phyloP scores from a whole-genome alignment of 1,139 yeast genomes.

The Ogataea hybrid region DNA sequence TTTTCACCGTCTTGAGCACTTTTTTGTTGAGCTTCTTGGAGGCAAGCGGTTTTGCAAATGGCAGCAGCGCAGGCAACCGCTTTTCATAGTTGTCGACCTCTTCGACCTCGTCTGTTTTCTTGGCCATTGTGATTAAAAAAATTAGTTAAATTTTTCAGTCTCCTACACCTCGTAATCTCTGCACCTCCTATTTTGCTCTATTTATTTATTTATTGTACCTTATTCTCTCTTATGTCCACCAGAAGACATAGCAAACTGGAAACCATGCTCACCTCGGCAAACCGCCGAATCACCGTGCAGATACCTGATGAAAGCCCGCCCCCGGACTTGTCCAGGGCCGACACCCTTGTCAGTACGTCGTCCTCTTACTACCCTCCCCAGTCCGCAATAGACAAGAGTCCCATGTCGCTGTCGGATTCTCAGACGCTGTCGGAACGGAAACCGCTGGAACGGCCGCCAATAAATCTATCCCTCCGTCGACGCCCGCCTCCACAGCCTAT shows the following conservation, averaged over 20 bases:
- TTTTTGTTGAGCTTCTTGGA: constrained; percentile 95
- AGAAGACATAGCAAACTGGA: background rate
- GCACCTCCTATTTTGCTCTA: background rate
- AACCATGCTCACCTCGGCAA: constrained; percentile 8
- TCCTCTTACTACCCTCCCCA: constrained; percentile 13
- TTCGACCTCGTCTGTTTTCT: constrained; percentile 42
- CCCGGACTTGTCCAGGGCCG: constrained; percentile 2
- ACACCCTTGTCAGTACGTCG: constrained; percentile 9
- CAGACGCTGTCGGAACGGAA: background rate
- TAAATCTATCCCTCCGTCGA: constrained; percentile 15
- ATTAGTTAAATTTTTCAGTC: constrained; percentile 6
- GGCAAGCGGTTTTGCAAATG: constrained; percentile 95
- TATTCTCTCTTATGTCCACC: background rate
- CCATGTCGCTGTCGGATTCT: background rate
- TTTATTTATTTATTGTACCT: constrained; percentile 1
- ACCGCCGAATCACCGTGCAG: constrained; percentile 15
- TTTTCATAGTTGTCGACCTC: constrained; percentile 84
- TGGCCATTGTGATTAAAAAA: constrained; percentile 43
- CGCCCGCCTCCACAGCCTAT: constrained; percentile 18
- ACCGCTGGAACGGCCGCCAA: constrained; percentile 13
- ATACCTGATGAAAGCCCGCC: constrained; percentile 5
- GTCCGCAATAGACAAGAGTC: background rate
- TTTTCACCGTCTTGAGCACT: constrained; percentile 91
- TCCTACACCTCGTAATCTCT: constrained; percentile 4
- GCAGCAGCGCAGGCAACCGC: constrained; percentile 84